Evolutionary conservation across 1,139 yeast species (phyloP), one percentile per base, ranked within the genome.

Genomic region (Yamadazyma diddensiae): DNA sequence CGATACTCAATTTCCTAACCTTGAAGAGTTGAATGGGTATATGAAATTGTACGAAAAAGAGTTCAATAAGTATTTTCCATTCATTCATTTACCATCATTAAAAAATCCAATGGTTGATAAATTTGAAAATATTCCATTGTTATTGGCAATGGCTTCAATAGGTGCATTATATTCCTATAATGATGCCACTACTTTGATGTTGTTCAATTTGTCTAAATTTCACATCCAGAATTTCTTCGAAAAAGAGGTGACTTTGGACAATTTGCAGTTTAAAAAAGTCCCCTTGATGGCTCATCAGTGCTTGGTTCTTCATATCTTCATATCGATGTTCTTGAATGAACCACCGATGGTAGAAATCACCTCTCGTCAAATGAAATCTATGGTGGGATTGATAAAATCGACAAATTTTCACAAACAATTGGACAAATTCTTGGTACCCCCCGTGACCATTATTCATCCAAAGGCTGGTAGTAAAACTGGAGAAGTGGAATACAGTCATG

Each of bases 211-310:
- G 34, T 78, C 94, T 8, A 76, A 92, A 51, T 79, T 75, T 45
- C 81, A 85, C 46, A 81, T 86, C 39, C 94, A 85, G 50, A 77
- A 77, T 42, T 81, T 77, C 47, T 72, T 87, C 59, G 95, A 85
- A 49, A 69, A 71, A 31, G 70, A 65, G 37, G 59, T 64, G 16
- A 67, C 74, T 11, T 52, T 63, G 30, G 70, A 69, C 42, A 69
- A 65, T 38, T 49, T 65, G 31, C 73, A 71, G 39, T 74, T 76
- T 49, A 76, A 77, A 43, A 73, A 74, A 30, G 85, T 87, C 1
- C 96, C 96, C 2, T 56, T 87, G 31, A 84, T 92, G 87, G 73
- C 88, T n/a, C 84, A 87, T 32, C 97, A 90, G 55, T 78, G 94
- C 33, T 72, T 86, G 54, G 80, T 86, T 5, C 65, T 90, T 35